phyloP scores from a whole-genome alignment of 2,329 filamentous ascomycete species.

The Diaporthe aspalathi region DNA sequence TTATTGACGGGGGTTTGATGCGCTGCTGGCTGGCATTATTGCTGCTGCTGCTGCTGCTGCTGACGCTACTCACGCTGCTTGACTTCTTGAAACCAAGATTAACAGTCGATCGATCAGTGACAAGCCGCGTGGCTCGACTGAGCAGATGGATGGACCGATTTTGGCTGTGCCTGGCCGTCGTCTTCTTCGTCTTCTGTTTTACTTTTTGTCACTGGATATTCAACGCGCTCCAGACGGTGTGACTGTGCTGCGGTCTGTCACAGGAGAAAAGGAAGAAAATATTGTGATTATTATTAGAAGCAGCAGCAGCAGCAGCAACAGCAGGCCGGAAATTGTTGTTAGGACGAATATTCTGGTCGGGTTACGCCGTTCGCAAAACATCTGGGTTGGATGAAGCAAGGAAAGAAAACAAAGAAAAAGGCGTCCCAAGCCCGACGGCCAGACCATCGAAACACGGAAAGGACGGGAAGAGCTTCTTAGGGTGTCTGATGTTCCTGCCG shows the following conservation, averaged over 20 bases:
- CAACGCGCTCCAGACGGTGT: neutral
- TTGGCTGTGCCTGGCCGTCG: neutral
- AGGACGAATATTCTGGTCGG: neutral
- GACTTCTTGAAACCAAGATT: constrained; percentile 12
- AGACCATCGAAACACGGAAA: constrained; percentile 36
- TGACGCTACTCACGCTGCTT: neutral
- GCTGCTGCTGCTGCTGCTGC: neutral
- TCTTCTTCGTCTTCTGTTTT: too few relatives aligned
- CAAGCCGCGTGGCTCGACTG: constrained; percentile 11
- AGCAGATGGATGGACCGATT: neutral
- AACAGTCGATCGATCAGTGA: constrained; percentile 28
- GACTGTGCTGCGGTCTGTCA: neutral
- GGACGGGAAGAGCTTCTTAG: constrained; percentile 24
- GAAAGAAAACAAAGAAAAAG: too few relatives aligned
- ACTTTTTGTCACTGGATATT: neutral
- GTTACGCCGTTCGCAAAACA: too few relatives aligned
- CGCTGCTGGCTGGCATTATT: neutral
- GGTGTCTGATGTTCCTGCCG: constrained; percentile 36
- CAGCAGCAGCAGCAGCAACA: neutral
- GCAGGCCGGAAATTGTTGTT: neutral
- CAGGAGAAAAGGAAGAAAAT: too few relatives aligned
- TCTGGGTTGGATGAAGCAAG: neutral
- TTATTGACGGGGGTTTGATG: neutral
- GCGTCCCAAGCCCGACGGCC: constrained; percentile 12
- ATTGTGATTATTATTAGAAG: too few relatives aligned